These are phyloP conservation scores for Schwanniomyces pseudopolymorphus DNA, from an alignment of 805 yeast species.

Conservation along the genomic window DNA sequence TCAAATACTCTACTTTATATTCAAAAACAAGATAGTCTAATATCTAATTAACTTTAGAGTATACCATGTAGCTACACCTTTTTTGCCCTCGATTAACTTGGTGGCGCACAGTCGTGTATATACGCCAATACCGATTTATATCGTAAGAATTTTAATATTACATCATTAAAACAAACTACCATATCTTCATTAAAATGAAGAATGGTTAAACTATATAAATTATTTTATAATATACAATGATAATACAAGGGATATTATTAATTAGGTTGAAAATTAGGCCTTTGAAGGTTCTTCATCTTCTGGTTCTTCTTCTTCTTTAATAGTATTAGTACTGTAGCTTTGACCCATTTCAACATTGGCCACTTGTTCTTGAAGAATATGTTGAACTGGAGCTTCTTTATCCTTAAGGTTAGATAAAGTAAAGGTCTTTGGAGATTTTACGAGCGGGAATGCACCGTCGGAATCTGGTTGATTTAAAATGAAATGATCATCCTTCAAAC, in stretches of 20 bases:
- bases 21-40: background rate
- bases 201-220: background rate
- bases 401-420: constrained; percentile 36
- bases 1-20: background rate
- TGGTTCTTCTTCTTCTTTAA: constrained; percentile 41
- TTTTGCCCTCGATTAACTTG: constrained; percentile 3
- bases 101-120: constrained; percentile 3
- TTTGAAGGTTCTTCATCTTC: constrained; percentile 12
- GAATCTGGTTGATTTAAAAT: constrained; percentile 12
- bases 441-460: constrained; percentile 21
- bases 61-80: background rate
- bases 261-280: background rate
- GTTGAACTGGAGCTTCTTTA: constrained; percentile 35
- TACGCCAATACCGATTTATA: background rate
- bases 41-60: background rate
- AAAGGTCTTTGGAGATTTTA: constrained; percentile 43
- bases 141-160: background rate
- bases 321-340: constrained; percentile 37
- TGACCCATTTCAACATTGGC: constrained; percentile 18
- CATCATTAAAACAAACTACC: background rate
- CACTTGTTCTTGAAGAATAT: constrained; percentile 23
- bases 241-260: background rate
- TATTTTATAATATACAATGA: background rate
- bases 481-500: constrained; percentile 4
- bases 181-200: background rate